Evolutionary conservation across 306 rosid genomes (phyloP), one percentile per base, ranked within the genome.

Genomic region (Biancaea sappan): DNA sequence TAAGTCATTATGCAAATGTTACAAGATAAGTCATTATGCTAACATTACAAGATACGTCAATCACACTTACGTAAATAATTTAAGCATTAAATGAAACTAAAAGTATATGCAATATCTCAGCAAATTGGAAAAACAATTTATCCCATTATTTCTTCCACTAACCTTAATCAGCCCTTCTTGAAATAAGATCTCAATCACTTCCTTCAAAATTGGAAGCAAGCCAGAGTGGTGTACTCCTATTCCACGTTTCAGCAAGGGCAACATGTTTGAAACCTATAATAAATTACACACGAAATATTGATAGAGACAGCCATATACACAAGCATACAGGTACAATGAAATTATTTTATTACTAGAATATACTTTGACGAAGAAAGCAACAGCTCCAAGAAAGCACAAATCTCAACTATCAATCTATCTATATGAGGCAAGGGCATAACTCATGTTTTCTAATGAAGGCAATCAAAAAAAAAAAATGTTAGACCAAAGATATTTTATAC

Each of bases 171-270:
- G 75, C 52, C 98, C 98, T 86, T 91, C 95, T 83, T 94, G 98
- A 86, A 94, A 94, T 77, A 94, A 62, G 67, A 94, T 90, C 84
- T 94, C 98, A 62, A 94, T 94, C 47, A 94, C 97, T 84, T 94
- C 98, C 87, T 91, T 94, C 71, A 94, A 70, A 86, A 94, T 94
- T 79, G 98, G 98, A 67, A 94, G 96, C 88, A 94, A 87, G 51
- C 98, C 98, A 61, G 98, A 94, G 83, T 94, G 98, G 88, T 94
- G 98, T 34, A 94, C 97, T 53, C 98, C 98, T 62, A 94, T 91
- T 78, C 98, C 98, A 79, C 98, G 96, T 77, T 90, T 91, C 84
- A 94, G 86, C 81, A 91, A 93, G 67, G 98, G 98, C 66, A 94
- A 69, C 90, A 94, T 91, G 84, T 85, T 86, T 5, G 93, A 86